These are phyloP conservation scores for Plasmodium yoelii DNA, from an alignment of 169 alveolate genomes.

Conservation along the genomic window DNA sequence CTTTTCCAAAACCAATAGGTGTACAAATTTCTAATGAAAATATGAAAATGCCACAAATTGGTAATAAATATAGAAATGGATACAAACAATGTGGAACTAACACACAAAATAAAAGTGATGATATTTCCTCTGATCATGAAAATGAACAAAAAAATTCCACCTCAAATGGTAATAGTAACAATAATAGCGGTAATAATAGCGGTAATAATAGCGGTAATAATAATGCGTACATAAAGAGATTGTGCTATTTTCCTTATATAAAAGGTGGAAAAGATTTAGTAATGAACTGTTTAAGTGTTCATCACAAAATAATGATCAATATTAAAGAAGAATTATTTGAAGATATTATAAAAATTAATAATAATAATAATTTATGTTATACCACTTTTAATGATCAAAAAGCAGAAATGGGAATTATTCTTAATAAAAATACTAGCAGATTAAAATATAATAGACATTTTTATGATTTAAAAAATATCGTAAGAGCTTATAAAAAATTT, in stretches of 20 bases:
- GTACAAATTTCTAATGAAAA: constrained; percentile 6
- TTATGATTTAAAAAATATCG: constrained; percentile 30
- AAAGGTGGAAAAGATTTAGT: constrained; percentile 27
- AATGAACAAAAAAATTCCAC: too few species aligned
- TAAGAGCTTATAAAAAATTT: constrained; percentile 20
- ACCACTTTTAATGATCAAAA: constrained; percentile 5
- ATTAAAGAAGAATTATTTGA: constrained; percentile 59
- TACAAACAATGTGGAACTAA: neutral
- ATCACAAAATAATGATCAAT: constrained; percentile 68
- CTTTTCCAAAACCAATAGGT: constrained; percentile 9
- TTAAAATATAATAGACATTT: constrained; percentile 29
- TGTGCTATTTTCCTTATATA: constrained; percentile 1
- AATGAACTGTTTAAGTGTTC: constrained; percentile 41
- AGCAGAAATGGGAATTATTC: constrained; percentile 30
- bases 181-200: too few species aligned
- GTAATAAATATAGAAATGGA: neutral
- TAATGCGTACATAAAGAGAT: neutral
- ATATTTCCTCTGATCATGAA: too few species aligned
- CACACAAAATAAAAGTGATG: neutral
- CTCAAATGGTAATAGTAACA: too few species aligned
- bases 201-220: too few species aligned
- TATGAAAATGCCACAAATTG: neutral
- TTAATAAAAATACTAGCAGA: constrained; percentile 22
- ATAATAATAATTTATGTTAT: constrained; percentile 21
- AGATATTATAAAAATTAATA: constrained; percentile 28